phyloP scores from a whole-genome alignment of 768 basidiomycete genomes.

The Rubroboletus pulcherrimus region DNA sequence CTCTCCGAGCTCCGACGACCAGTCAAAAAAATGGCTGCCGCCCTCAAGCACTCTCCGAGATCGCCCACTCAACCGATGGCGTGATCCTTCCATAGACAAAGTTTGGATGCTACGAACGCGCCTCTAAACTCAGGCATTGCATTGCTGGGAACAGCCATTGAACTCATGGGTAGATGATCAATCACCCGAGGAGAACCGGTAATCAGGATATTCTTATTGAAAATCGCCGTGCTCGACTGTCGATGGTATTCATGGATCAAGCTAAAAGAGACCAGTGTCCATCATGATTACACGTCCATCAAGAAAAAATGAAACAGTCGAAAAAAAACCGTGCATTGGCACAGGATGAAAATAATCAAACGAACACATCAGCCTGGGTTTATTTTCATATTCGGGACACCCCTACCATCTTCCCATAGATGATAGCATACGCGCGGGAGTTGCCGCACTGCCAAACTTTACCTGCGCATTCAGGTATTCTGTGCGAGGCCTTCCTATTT shows the following conservation, averaged over 20 bases:
- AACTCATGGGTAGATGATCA: not conserved
- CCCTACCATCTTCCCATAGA: constrained; percentile 7
- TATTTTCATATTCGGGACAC: not conserved
- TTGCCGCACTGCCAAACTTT: not conserved
- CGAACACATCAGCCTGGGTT: not conserved
- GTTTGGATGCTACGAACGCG: too few species aligned
- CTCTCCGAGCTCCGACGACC: too few species aligned
- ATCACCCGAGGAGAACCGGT: not conserved
- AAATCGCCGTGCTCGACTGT: not conserved
- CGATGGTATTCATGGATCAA: constrained; percentile 1
- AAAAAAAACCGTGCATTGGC: not conserved
- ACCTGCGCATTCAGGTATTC: not conserved
- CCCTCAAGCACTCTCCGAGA: too few species aligned
- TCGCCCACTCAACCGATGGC: too few species aligned
- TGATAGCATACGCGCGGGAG: not conserved
- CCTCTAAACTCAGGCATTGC: not conserved
- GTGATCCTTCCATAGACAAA: too few species aligned
- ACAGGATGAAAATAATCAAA: not conserved
- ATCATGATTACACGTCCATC: not conserved
- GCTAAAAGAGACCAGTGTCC: not conserved
- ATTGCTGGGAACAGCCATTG: not conserved
- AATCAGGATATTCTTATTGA: not conserved
- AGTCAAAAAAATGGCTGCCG: too few species aligned
- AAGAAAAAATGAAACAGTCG: not conserved
- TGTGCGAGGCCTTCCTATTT: not conserved